phyloP scores from a whole-genome alignment of 768 basidiomycete genomes.

The Pulveroboletus ravenelii region DNA sequence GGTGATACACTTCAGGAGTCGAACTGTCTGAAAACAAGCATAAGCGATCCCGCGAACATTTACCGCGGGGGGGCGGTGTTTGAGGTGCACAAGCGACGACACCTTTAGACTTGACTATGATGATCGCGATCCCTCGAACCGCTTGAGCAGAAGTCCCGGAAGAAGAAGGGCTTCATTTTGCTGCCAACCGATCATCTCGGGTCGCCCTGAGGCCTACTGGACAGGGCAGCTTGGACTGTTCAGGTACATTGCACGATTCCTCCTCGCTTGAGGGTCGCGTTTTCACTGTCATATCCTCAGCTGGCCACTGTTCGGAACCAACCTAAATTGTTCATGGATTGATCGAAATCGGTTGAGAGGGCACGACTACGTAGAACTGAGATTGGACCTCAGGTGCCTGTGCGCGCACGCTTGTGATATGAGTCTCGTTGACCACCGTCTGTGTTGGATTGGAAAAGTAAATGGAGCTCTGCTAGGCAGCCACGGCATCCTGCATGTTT shows the following conservation, averaged over 20 bases:
- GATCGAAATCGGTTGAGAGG: not conserved
- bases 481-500: constrained; percentile 4
- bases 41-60: constrained; percentile 33
- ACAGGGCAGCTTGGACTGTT: not conserved
- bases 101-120: constrained; percentile 19
- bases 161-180: constrained; percentile 18
- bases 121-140: constrained; percentile 28
- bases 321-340: not conserved
- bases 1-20: not conserved
- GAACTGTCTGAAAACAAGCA: not conserved
- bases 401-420: not conserved
- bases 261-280: not conserved
- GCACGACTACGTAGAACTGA: constrained; percentile 8
- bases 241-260: not conserved
- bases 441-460: not conserved
- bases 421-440: not conserved
- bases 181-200: constrained; percentile 20
- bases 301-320: not conserved
- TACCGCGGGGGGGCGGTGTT: constrained; percentile 20
- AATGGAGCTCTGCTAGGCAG: constrained; percentile 4
- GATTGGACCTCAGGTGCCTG: constrained; percentile 21
- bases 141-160: constrained; percentile 21
- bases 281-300: not conserved
- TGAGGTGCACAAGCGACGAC: constrained; percentile 25
- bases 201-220: not conserved